Evolutionary conservation across 805 yeast genomes (phyloP).

Genomic region (Saccharomyces kudriavzevii): DNA sequence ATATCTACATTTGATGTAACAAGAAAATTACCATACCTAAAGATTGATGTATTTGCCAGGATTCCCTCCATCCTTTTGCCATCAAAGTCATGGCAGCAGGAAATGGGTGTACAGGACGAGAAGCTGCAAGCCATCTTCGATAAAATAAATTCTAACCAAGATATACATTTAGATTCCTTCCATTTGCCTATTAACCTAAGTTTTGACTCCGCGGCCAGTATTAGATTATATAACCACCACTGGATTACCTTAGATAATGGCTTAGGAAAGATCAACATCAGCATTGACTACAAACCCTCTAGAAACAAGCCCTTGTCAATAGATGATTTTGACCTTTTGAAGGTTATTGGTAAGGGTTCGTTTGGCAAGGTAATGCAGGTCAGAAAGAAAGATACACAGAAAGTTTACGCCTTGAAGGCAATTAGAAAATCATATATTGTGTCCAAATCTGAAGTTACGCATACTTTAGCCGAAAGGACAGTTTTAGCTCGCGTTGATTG

Average conservation of each 20-base stretch:
- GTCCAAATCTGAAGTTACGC: conserved; percentile 88
- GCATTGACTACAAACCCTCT: conserved; percentile 63
- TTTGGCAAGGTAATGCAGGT: conserved; percentile 99
- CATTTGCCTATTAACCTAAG: conserved; percentile 52
- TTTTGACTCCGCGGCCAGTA: conserved; percentile 39
- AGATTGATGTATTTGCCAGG: conserved; percentile 70
- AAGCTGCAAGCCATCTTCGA: conserved; percentile 24
- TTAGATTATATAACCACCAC: conserved; percentile 62
- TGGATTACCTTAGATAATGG: conserved; percentile 37
- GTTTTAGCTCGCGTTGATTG: conserved; percentile 87
- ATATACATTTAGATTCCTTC: conserved; percentile 67
- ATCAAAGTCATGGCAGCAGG: conserved; percentile 31
- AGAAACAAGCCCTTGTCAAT: conserved; percentile 64
- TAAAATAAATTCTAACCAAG: conserved; percentile 43
- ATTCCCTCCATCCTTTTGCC: conserved; percentile 59
- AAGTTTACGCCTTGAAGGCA: conserved; percentile 89
- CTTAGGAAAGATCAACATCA: conserved; percentile 48
- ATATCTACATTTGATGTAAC: conserved; percentile 88
- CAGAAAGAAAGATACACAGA: conserved; percentile 87
- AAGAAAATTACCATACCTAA: conserved; percentile 50
- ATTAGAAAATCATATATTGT: conserved; percentile 91
- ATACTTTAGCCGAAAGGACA: conserved; percentile 92
- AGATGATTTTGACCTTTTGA: conserved; percentile 85
- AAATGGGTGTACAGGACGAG: conserved; percentile 20
- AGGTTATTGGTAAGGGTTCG: conserved; percentile 96